These are phyloP conservation scores for Exophiala viscosa DNA, from an alignment of 2,329 filamentous ascomycete species.

Conservation along the genomic window DNA sequence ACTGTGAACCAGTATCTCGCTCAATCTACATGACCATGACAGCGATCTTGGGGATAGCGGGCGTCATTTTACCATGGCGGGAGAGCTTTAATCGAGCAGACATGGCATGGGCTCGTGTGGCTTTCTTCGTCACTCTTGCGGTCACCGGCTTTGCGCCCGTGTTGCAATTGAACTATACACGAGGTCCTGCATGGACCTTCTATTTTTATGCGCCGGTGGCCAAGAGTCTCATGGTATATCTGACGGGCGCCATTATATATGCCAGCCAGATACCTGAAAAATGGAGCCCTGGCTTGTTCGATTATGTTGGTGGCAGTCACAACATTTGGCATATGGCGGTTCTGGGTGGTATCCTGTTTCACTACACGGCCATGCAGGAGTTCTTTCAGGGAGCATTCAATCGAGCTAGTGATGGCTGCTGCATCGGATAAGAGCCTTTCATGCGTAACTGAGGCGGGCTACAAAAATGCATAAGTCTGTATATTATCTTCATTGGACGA, in stretches of 20 bases:
- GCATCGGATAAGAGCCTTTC: conserved; percentile 5
- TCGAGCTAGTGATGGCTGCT: conserved; percentile 49
- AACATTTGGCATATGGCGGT: conserved; percentile 98
- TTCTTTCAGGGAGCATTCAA: conserved; percentile 79
- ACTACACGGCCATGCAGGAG: conserved; percentile 92
- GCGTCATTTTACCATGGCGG: conserved; percentile 92
- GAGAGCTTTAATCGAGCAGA: conserved; percentile 88
- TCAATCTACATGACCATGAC: conserved; percentile 84
- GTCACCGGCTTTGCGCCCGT: conserved; percentile 86
- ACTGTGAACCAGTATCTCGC: conserved; percentile 86
- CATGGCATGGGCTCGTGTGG: conserved; percentile 88
- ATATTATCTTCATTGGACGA: background rate
- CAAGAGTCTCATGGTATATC: conserved; percentile 83
- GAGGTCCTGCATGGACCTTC: conserved; percentile 74
- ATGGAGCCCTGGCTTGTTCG: conserved; percentile 88
- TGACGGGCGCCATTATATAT: conserved; percentile 79
- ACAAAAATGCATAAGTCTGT: background rate
- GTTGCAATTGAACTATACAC: conserved; percentile 73
- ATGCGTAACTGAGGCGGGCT: too few species aligned
- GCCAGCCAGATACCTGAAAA: conserved; percentile 89
- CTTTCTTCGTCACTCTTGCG: conserved; percentile 84
- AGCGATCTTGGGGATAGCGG: conserved; percentile 73
- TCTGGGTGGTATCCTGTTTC: conserved; percentile 91
- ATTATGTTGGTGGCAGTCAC: conserved; percentile 92
- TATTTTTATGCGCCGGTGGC: conserved; percentile 85